Evolutionary conservation across 768 basidiomycete genomes (phyloP), one percentile per base, ranked within the genome.

Genomic region (Mycena crocata): DNA sequence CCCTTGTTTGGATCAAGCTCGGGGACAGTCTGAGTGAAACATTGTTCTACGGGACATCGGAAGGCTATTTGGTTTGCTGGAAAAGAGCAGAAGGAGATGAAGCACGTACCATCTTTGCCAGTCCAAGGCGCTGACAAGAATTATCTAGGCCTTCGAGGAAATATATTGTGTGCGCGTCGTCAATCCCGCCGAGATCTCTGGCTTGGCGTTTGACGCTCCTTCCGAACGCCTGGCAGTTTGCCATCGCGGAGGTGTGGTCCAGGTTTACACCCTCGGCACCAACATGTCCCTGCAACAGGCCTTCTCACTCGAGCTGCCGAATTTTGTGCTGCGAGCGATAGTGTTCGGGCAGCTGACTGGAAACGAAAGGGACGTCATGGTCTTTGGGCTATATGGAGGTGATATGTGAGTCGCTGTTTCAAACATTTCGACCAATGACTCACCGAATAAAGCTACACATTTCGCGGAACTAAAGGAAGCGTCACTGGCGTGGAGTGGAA

Each of bases 301-400:
- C 39, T 73, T 69, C 50, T 57, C 72, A 28, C 48, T 67, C 37
- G 51, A 54, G 54, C 57, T 72, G 31, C n/a, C 40, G 35, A 48
- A 67, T 32, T 17, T 54, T 40, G 60, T 62, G 13, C 73, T 69
- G 26, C 62, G 66, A 62, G 70, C 71, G 1, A 61, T 74, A 24
- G 68, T 60, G 19, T 74, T 74, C 26, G 66, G 64, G 19, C 52
- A 62, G 45, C 58, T 70, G 30, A 19, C 30, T 6, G 65, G 56
- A 2, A 64, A 72, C 49, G 49, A 62, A 21, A 50, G 64, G 42
- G 66, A 65, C 15, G 17, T 73, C 28, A 40, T 72, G 44, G 61
- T 66, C 14, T 73, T 74, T 45, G 62, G 69, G 9, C 55, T 72
- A 21, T 62, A 74, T 37, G 42, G 62, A 35, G 67, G 73, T 19